Conservation (phyloP, 1,284 basidiomycete genomes). For the Pterula multifida region DNA sequence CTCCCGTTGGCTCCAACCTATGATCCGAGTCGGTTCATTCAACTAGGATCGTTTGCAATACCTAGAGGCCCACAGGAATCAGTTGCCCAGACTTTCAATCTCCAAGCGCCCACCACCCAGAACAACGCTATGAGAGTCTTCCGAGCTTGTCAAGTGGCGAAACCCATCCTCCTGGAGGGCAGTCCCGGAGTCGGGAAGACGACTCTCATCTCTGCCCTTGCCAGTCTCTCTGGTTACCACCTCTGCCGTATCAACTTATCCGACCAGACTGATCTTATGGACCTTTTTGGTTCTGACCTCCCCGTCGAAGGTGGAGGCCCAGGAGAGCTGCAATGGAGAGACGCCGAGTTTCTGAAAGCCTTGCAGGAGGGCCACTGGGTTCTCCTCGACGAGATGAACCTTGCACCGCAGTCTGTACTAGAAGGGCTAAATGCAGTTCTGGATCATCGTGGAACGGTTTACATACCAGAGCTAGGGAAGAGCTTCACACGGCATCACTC, state of each 20-base stretch:
- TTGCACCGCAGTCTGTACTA: slow-evolving; percentile 91
- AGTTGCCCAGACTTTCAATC: slow-evolving; percentile 52
- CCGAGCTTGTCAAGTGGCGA: slow-evolving; percentile 81
- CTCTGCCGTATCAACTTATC: slow-evolving; percentile 97
- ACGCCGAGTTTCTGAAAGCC: slow-evolving; percentile 91
- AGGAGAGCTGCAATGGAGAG: slow-evolving; percentile 95
- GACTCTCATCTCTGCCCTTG: slow-evolving; percentile 83
- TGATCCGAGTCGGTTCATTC: slow-evolving; percentile 30
- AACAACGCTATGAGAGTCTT: slow-evolving; percentile 86
- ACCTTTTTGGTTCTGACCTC: slow-evolving; percentile 94
- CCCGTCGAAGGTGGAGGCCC: slow-evolving; percentile 87
- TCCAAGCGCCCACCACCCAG: slow-evolving; percentile 81
- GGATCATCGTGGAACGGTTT: slow-evolving; percentile 93
- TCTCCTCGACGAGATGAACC: slow-evolving; percentile 96
- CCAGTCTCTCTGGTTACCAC: slow-evolving; percentile 66
- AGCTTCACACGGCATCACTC: slow-evolving; percentile 82
- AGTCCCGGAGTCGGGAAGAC: slow-evolving; percentile 99
- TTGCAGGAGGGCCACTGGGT: slow-evolving; percentile 95
- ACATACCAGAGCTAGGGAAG: slow-evolving; percentile 89
- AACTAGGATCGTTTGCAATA: slow-evolving; percentile 72
- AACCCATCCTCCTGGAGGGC: slow-evolving; percentile 93
- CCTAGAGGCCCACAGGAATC: slow-evolving; percentile 39
- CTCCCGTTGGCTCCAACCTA: slow-evolving; percentile 14
- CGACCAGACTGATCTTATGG: slow-evolving; percentile 95
- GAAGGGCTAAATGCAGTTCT: slow-evolving; percentile 96